Evolutionary conservation across 805 yeast species (phyloP).

Genomic region (Nakazawaea anatomiae): DNA sequence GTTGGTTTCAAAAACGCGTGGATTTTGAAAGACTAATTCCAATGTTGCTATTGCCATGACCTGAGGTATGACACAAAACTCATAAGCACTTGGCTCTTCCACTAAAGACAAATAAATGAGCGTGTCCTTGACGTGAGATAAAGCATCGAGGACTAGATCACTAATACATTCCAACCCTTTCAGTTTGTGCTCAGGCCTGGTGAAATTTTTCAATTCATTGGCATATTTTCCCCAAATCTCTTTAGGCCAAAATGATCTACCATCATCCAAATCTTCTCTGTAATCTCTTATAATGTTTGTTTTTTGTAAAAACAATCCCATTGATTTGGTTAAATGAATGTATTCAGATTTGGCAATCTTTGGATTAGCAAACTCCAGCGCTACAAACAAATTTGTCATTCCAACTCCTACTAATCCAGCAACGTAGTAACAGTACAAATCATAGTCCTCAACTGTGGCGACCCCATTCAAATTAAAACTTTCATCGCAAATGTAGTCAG

Average conservation of each 20-base stretch:
- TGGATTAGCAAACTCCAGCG: slow-evolving; percentile 63
- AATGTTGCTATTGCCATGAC: slow-evolving; percentile 98
- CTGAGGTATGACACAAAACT: slow-evolving; percentile 96
- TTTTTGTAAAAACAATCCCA: slow-evolving; percentile 95
- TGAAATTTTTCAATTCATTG: slow-evolving; percentile 54
- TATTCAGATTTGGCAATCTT: slow-evolving; percentile 37
- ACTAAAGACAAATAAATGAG: slow-evolving; percentile 70
- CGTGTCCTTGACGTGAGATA: slow-evolving; percentile 72
- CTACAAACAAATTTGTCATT: slow-evolving; percentile 71
- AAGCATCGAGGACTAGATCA: slow-evolving; percentile 73
- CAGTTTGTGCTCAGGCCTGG: slow-evolving; percentile 35
- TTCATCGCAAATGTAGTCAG: slow-evolving; percentile 77
- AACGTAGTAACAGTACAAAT: slow-evolving; percentile 91
- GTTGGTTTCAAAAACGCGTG: slow-evolving; percentile 57
- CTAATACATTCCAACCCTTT: slow-evolving; percentile 73
- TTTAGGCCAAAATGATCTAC: slow-evolving; percentile 93
- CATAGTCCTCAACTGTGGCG: slow-evolving; percentile 72
- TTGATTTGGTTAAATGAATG: slow-evolving; percentile 62
- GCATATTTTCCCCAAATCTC: slow-evolving; percentile 89
- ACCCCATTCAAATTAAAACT: slow-evolving; percentile 78
- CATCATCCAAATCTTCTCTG: slow-evolving; percentile 85
- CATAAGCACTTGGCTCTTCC: slow-evolving; percentile 76
- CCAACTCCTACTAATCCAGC: slow-evolving; percentile 99
- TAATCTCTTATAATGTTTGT: slow-evolving; percentile 95
- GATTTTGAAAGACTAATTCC: slow-evolving; percentile 79